Percentiles rank a stretch among this genome's conserved stretches.
Evolutionary conservation across 495 filamentous ascomycete genomes (phyloP).

Genomic region (Penicillium mononematosum): DNA sequence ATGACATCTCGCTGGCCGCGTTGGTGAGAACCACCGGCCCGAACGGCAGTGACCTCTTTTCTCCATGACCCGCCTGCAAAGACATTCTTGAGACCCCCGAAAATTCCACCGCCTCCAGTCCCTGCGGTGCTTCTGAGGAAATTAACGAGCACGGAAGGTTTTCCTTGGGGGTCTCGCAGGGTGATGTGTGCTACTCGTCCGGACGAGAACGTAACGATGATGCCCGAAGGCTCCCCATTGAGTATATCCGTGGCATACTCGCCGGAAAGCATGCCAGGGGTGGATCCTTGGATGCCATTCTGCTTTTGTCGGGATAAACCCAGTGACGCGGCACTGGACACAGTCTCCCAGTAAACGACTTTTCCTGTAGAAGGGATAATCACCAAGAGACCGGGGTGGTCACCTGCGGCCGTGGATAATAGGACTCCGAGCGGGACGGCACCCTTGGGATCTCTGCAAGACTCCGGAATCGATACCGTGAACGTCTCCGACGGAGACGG

Average conservation of each 20-base stretch:
- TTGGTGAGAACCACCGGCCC: slow-evolving; percentile 62
- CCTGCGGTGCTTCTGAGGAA: slow-evolving; percentile 63
- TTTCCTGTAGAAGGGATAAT: slow-evolving; percentile 80
- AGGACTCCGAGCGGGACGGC: slow-evolving; percentile 77
- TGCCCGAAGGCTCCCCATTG: slow-evolving; percentile 81
- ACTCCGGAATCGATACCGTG: slow-evolving; percentile 70
- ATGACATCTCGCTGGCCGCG: slow-evolving; percentile 84
- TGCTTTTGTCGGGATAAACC: slow-evolving; percentile 74
- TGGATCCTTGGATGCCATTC: slow-evolving; percentile 69
- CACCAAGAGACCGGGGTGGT: slow-evolving; percentile 79
- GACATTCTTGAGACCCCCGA: slow-evolving; percentile 73
- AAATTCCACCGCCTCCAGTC: slow-evolving; percentile 55
- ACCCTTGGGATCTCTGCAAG: slow-evolving; percentile 60
- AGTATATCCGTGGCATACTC: slow-evolving; percentile 75
- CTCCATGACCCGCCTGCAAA: slow-evolving; percentile 63
- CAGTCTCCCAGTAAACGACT: slow-evolving; percentile 91
- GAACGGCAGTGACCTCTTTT: slow-evolving; percentile 74
- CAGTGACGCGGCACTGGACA: slow-evolving; percentile 75
- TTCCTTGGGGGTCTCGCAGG: slow-evolving; percentile 79
- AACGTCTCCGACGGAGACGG: slow-evolving; percentile 66
- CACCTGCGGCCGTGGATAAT: slow-evolving; percentile 68
- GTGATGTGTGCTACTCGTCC: slow-evolving; percentile 84
- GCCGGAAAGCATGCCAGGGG: slow-evolving; percentile 70
- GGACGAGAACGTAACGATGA: slow-evolving; percentile 76
- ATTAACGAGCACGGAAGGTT: slow-evolving; percentile 70